phyloP scores from a whole-genome alignment of 2,329 filamentous ascomycete genomes.

The Alternaria triticina region DNA sequence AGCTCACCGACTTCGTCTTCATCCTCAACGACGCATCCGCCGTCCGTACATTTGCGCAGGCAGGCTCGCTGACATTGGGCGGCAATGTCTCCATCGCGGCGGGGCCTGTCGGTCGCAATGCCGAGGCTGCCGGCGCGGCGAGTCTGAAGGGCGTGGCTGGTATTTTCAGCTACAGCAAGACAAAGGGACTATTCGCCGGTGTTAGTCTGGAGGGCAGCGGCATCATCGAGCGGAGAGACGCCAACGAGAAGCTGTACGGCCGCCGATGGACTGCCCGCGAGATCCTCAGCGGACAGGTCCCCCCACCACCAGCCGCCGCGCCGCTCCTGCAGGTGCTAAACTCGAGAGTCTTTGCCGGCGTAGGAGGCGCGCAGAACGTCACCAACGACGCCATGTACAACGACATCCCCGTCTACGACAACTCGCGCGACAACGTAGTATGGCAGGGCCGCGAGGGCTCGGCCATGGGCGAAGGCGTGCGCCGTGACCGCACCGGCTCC shows the following conservation, averaged over 20 bases:
- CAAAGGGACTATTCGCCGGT: slow-evolving; percentile 94
- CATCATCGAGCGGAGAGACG: slow-evolving; percentile 92
- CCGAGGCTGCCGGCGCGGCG: slow-evolving; percentile 92
- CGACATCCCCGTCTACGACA: slow-evolving; percentile 87
- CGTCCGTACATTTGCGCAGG: slow-evolving; percentile 92
- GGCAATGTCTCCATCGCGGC: slow-evolving; percentile 97
- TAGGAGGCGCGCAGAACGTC: slow-evolving; percentile 48
- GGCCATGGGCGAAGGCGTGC: slow-evolving; percentile 71
- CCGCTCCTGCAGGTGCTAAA: slow-evolving; percentile 86
- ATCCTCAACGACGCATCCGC: slow-evolving; percentile 92
- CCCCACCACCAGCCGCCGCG: slow-evolving; percentile 79
- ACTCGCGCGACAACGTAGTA: slow-evolving; percentile 79
- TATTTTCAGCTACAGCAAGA: slow-evolving; percentile 97
- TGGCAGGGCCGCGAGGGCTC: slow-evolving; percentile 79
- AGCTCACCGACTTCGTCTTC: slow-evolving; percentile 94
- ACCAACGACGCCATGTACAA: slow-evolving; percentile 69
- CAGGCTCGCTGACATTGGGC: slow-evolving; percentile 87
- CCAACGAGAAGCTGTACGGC: slow-evolving; percentile 95
- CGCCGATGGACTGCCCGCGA: slow-evolving; percentile 80
- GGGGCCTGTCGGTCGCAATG: slow-evolving; percentile 91
- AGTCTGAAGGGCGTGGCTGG: slow-evolving; percentile 88
- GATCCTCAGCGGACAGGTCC: slow-evolving; percentile 78
- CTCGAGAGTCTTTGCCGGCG: slow-evolving; percentile 80
- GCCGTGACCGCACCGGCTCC: slow-evolving; percentile 57
- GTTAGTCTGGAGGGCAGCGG: slow-evolving; percentile 93